Conservation (phyloP, 2,329 filamentous ascomycete genomes). For the Cytospora chrysosperma region DNA sequence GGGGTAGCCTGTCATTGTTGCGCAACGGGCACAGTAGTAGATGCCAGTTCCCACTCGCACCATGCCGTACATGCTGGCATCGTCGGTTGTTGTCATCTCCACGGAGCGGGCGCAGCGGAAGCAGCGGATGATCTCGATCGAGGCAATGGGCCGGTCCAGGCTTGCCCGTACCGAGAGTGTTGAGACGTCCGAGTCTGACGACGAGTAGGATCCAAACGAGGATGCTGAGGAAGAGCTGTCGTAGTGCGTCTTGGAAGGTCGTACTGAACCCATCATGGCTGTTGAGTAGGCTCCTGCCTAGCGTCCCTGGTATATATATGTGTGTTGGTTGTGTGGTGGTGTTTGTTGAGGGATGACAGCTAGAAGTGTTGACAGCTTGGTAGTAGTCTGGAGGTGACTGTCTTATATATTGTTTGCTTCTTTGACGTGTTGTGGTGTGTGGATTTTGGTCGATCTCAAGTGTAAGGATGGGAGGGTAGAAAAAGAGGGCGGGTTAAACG, state of each 20-base stretch:
- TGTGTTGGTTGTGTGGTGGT: background rate
- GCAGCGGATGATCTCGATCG: constrained; percentile 61
- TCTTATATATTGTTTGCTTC: background rate
- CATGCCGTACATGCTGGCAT: constrained; percentile 59
- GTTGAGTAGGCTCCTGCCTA: constrained; percentile 8
- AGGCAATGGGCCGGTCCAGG: constrained; percentile 53
- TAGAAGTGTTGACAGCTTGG: background rate
- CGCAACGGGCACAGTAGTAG: constrained; percentile 65
- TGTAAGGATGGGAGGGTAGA: background rate
- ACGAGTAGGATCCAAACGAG: constrained; percentile 29
- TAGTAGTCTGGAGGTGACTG: no score
- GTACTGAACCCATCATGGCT: constrained; percentile 34
- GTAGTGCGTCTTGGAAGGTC: constrained; percentile 39
- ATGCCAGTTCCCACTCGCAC: constrained; percentile 64
- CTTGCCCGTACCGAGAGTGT: constrained; percentile 41
- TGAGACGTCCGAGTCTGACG: constrained; percentile 45
- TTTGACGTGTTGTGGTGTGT: background rate
- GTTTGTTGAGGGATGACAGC: background rate
- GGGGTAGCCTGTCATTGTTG: constrained; percentile 62
- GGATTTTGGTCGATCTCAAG: background rate
- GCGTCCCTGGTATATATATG: background rate
- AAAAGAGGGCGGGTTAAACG: constrained; percentile 7
- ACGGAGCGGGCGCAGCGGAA: constrained; percentile 60
- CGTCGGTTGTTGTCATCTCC: constrained; percentile 61
- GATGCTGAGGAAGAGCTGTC: constrained; percentile 41